Conservation (phyloP, 2,329 filamentous ascomycete genomes). For the Fusarium sp. region DNA sequence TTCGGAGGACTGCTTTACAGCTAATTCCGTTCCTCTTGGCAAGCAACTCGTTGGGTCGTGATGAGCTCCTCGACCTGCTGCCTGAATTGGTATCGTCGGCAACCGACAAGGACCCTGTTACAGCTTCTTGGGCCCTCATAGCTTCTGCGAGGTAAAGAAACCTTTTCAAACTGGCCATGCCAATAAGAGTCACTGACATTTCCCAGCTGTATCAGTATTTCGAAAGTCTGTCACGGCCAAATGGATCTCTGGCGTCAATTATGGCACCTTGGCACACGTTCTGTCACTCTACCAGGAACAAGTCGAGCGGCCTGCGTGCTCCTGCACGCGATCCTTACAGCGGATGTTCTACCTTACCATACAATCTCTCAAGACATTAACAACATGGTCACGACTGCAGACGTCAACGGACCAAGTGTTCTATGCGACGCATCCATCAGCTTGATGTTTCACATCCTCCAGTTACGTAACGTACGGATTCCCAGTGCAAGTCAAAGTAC, state of each 20-base stretch:
- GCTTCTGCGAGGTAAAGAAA: conserved; percentile 78
- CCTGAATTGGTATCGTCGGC: conserved; percentile 69
- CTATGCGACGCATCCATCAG: conserved; percentile 83
- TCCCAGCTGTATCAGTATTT: conserved; percentile 50
- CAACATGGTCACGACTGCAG: conserved; percentile 79
- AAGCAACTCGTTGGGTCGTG: conserved; percentile 57
- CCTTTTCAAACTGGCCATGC: conserved; percentile 4
- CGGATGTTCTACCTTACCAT: conserved; percentile 74
- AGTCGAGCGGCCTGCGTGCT: conserved; percentile 83
- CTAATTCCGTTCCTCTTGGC: conserved; percentile 69
- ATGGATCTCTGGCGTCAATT: conserved; percentile 73
- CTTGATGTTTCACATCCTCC: conserved; percentile 78
- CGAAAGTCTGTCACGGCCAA: conserved; percentile 52
- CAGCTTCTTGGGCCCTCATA: conserved; percentile 86
- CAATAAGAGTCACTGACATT: conserved; percentile 36
- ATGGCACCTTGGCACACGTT: conserved; percentile 80
- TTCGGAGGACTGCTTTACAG: conserved; percentile 67
- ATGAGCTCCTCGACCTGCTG: conserved; percentile 68
- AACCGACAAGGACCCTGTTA: conserved; percentile 74
- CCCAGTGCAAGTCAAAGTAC: conserved; percentile 76
- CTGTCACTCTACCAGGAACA: conserved; percentile 75
- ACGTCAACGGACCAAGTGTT: conserved; percentile 82
- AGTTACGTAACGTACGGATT: conserved; percentile 73
- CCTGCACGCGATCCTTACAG: conserved; percentile 74
- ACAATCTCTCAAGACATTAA: conserved; percentile 77